Evolutionary conservation across 1,139 yeast species (phyloP), one percentile per base, ranked within the genome.

Genomic region (Taphrina betulina): DNA sequence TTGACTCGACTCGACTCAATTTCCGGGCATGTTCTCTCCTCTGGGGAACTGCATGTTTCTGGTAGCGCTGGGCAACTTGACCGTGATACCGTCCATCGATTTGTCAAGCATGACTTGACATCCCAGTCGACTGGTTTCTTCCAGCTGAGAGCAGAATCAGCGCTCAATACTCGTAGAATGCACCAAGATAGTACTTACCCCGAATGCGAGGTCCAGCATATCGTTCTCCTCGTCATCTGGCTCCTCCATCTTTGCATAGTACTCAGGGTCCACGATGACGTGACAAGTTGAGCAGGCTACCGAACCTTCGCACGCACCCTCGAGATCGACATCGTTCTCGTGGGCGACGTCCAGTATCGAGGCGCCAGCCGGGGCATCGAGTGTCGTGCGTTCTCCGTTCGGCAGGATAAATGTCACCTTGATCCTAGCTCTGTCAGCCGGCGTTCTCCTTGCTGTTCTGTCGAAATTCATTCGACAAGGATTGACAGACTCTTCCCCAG

Each of bases 201-300:
- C 98, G 68, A 92, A 94, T 0, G 98, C 98, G 67, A 92, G 77
- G 71, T 92, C 98, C 68, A 94, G 77, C 98, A 92, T 92, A 71
- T 92, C 98, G 68, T 94, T 90, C 70, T 92, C 98, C 67, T 92
- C 98, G 67, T 92, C 98, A 62, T 83, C 88, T 0, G 98, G 98
- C 69, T 92, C 98, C 24, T 95, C 95, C 64, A 92, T 79, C 59
- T 75, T 79, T 67, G 92, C 98, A 71, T 88, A 92, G 68, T 74
- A 89, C 45, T 85, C 96, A 0, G 98, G 98, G 68, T 92, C 98
- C 36, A 92, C 89, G 53, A 92, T 92, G 58, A 92, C 83, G 72
- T 92, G 98, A 69, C 98, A 92, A 0, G 98, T 92, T 2, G 96
- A 89, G 68, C 98, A 92, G 1, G 98, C 98, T 75, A 98, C 92